Base-by-base conservation (phyloP, 768 basidiomycete species). In the Trametes punicea region DNA sequence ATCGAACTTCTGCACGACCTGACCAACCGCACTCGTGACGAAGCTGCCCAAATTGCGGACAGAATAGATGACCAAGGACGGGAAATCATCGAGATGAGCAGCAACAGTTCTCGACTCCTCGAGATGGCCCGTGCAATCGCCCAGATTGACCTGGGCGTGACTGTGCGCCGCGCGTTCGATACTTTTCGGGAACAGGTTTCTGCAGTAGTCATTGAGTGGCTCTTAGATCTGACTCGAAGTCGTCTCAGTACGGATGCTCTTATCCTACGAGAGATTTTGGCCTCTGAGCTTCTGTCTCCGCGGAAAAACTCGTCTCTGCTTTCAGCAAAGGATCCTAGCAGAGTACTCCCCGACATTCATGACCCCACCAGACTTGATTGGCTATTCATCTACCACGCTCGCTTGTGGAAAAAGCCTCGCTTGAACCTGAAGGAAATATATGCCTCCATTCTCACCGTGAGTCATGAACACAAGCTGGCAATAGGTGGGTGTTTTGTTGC, bases 131-230 rank as follows among this genome's bases (percentile, higher is more conserved):
- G 85, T 57, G 77, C 81, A 49, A 84, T 98, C 57, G 75, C 84
- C 6, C 88, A 93, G 65, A 93, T 98, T 56, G 96, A 98, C 63
- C 76, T 98, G 2, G 93, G 89, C 13, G 90, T 97, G 34, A 94
- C 91, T 4, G 83, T 98, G 50, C 84, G 94, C 4, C 80, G 89
- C 38, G 88, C 90, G 6, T 85, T 87, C 65, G 93, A 96, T 65
- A 90, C 88, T 0, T 97, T 93, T 67, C 80, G 88, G 61, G 96
- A 98, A 67, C 87, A 93, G 69, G 79, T 93, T 33, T 84, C 82
- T 6, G 83, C 82, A 1, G 87, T 92, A 39, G 81, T 97, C 56
- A 88, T 95, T 57, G 88, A 93, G 69, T 90, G 89, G 90, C 74
- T 93, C 38, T 72, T 89, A 56, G 90, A 93, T 69, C 76, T 93